phyloP scores from a whole-genome alignment of 2,329 filamentous ascomycete species.

The Neofusicoccum cordaticola region DNA sequence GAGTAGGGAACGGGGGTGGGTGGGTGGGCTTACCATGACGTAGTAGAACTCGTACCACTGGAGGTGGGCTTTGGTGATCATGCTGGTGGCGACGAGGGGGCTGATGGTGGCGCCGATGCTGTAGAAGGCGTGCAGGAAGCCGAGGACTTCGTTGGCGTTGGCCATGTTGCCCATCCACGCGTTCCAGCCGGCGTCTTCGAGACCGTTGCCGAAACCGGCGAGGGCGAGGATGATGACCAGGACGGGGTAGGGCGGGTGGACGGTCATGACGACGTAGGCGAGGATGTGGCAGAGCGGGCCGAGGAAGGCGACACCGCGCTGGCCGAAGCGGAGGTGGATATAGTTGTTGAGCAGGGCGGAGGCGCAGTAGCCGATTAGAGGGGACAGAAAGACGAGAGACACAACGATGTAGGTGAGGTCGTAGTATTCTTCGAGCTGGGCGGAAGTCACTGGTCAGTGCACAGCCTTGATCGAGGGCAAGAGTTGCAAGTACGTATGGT shows the following conservation, averaged over 20 bases:
- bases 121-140: constrained; percentile 70
- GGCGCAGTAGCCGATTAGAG: constrained; percentile 62
- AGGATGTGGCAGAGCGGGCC: constrained; percentile 62
- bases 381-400: constrained; percentile 65
- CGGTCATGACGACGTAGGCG: constrained; percentile 62
- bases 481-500: constrained; percentile 41
- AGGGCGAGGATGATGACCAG: constrained; percentile 64
- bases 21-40: constrained; percentile 57
- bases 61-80: constrained; percentile 62
- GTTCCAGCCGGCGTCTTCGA: constrained; percentile 62
- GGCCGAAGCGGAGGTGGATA: constrained; percentile 64
- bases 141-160: constrained; percentile 70
- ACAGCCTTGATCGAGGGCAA: neutral
- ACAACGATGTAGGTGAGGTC: constrained; percentile 60
- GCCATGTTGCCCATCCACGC: constrained; percentile 69
- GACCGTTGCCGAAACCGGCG: constrained; percentile 68
- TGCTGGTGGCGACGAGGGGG: constrained; percentile 68
- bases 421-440: constrained; percentile 58
- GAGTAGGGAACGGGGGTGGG: neutral
- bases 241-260: constrained; percentile 68
- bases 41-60: constrained; percentile 76
- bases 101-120: constrained; percentile 67
- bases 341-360: constrained; percentile 64
- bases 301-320: constrained; percentile 67
- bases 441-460: constrained; percentile 34